Percentiles rank a stretch among this genome's conserved stretches.
Evolutionary conservation across 177 flowering plant genomes (phyloP).

Genomic region (Vitis hybrid): DNA sequence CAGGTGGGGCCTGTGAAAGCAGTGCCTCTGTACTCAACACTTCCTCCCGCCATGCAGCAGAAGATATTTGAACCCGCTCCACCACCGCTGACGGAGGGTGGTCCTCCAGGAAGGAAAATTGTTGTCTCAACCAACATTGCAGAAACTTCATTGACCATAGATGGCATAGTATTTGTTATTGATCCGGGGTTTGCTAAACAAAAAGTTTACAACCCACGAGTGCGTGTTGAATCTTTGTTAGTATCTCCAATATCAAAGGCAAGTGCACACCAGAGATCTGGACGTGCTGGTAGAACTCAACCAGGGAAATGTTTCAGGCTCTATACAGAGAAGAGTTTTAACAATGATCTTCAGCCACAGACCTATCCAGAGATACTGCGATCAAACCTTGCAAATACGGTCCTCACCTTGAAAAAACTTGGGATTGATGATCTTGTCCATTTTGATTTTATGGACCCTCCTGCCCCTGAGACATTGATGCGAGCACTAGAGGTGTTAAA

Average conservation of each 20-base stretch:
- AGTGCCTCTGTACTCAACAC: conserved; percentile 81
- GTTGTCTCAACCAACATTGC: conserved; percentile 91
- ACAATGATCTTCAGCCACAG: conserved; percentile 79
- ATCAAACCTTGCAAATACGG: conserved; percentile 84
- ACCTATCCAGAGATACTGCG: conserved; percentile 82
- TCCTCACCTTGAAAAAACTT: conserved; percentile 77
- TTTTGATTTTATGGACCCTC: conserved; percentile 95
- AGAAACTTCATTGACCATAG: conserved; percentile 87
- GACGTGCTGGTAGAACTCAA: conserved; percentile 94
- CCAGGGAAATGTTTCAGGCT: conserved; percentile 92
- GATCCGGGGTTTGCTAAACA: conserved; percentile 90
- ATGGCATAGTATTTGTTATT: conserved; percentile 87
- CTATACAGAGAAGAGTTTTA: conserved; percentile 75
- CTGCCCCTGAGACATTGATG: conserved; percentile 91
- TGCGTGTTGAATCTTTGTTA: conserved; percentile 76
- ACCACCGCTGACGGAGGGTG: conserved; percentile 61
- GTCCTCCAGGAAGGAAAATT: conserved; percentile 82
- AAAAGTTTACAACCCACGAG: conserved; percentile 82
- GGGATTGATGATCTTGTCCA: conserved; percentile 88
- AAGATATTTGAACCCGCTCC: conserved; percentile 91
- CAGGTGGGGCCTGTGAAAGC: conserved; percentile 76
- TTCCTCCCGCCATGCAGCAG: conserved; percentile 93
- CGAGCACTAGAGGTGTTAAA: conserved; percentile 80
- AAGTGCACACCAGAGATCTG: conserved; percentile 86
- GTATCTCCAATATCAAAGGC: conserved; percentile 94